phyloP scores from a whole-genome alignment of 1,139 yeast genomes.

The Martiniozyma asiatica region DNA sequence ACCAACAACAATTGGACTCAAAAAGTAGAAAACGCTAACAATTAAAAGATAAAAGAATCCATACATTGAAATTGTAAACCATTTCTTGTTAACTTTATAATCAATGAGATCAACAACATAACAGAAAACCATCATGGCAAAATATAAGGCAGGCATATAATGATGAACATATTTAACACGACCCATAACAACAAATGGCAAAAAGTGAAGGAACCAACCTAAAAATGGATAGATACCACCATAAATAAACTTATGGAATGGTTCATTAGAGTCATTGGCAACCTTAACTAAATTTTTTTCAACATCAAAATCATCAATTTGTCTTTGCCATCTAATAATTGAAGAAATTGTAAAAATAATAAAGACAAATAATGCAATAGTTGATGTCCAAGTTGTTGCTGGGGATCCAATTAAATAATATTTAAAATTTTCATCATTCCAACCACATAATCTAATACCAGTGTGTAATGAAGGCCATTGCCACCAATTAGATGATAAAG shows the following conservation, averaged over 20 bases:
- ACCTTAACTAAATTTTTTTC: slow-evolving; percentile 6
- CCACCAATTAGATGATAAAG: slow-evolving; percentile 87
- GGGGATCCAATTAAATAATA: slow-evolving; percentile 91
- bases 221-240: slow-evolving; percentile 86
- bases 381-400: slow-evolving; percentile 87
- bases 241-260: slow-evolving; percentile 39
- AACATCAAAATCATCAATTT: slow-evolving; percentile 47
- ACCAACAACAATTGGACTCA: slow-evolving; percentile 77
- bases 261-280: slow-evolving; percentile 21
- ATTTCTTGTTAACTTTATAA: slow-evolving; percentile 26
- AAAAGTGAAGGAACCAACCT: slow-evolving; percentile 90
- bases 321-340: slow-evolving; percentile 90
- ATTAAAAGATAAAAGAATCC: slow-evolving; percentile 42
- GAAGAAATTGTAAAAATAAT: slow-evolving; percentile 43
- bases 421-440: slow-evolving; percentile 73
- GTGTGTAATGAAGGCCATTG: slow-evolving; percentile 94
- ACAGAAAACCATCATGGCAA: slow-evolving; percentile 75
- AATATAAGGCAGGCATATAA: slow-evolving; percentile 90
- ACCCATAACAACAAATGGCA: slow-evolving; percentile 89
- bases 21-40: slow-evolving; percentile 57
- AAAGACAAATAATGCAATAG: slow-evolving; percentile 56
- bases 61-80: slow-evolving; percentile 27
- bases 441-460: slow-evolving; percentile 92
- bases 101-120: slow-evolving; percentile 63
- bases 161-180: slow-evolving; percentile 97